Base-by-base conservation (phyloP, 352 stramenopile species). In the Phytophthora syringae region DNA sequence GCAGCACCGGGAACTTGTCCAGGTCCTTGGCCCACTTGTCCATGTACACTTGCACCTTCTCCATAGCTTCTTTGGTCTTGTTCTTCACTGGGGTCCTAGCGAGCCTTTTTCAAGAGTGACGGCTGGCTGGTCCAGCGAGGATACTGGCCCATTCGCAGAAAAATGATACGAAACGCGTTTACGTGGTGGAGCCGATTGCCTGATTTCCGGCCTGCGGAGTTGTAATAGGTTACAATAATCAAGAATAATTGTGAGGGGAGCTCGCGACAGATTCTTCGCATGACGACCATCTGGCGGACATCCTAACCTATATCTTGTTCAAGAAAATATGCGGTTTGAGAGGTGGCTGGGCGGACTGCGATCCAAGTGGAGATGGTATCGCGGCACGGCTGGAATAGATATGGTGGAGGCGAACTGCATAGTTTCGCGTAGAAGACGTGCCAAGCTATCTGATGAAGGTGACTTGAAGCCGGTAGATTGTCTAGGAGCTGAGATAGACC, bases 21-120 rank as follows among this genome's bases (percentile, higher is more conserved):
- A 95, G 74, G 70, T 93, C 85, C 69, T 92, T 92, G 32, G 86
- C 87, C 82, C 80, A 90, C 76, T 94, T 94, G 79, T 92, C 84
- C 76, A 90, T 74, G 74, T 91, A 82, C 65, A 90, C 84, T 73
- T 93, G 84, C 58, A 92, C 70, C 58, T 90, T 92, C 36, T 94
- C 86, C 82, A 94, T 64, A 32, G 12, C 18, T 43, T 24, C 12
- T 63, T 9, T 32, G 37, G 45, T 27, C 32, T 47, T 56, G 21
- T 10, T 36, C 36, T 21, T 48, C 36, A 21, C 47, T 65, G 49
- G 50, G 49, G 20, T 50, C 20, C 37, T 54, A 20, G 28, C 39
- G 50, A 58, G 40, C 40, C 36, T 59, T 63, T 67, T 70, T 71
- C 44, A 20, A 52, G 61, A 70, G 36, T 61, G 52, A 57, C 47